Evolutionary conservation across 129 eudicot species (phyloP).

Genomic region (Tagetes erecta): DNA sequence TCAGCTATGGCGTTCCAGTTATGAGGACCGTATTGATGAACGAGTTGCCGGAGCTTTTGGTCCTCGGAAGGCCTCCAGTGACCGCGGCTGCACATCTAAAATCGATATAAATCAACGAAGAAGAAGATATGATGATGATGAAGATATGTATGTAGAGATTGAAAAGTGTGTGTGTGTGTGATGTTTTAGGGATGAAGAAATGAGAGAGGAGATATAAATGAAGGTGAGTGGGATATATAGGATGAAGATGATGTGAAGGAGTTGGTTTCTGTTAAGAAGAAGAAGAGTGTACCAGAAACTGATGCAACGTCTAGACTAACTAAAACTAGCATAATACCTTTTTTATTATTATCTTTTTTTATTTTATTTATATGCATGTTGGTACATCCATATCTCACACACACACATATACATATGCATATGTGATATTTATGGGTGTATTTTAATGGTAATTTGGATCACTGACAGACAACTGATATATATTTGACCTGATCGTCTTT

Average conservation of each 20-base stretch:
- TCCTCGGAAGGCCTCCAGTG: conserved; percentile 98
- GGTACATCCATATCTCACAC: conserved; percentile 20
- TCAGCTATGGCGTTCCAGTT: conserved; percentile 97
- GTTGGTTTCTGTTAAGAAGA: conserved; percentile 57
- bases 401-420: not conserved
- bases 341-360: too few relatives aligned
- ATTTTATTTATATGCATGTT: conserved; percentile 12
- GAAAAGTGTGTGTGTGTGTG: not conserved
- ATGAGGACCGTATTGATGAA: conserved; percentile 86
- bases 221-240: conserved; percentile 7
- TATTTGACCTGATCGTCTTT: too few relatives aligned
- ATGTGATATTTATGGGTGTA: not conserved
- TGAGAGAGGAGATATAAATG: conserved; percentile 16
- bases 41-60: conserved; percentile 74
- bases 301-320: conserved; percentile 93
- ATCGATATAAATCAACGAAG: too few relatives aligned
- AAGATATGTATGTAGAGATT: too few relatives aligned
- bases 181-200: conserved; percentile 5
- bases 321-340: conserved; percentile 22
- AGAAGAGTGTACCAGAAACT: conserved; percentile 54
- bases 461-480: too few relatives aligned
- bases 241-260: conserved; percentile 2
- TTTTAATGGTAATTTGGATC: not conserved
- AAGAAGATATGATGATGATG: too few relatives aligned
- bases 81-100: conserved; percentile 71